These are phyloP conservation scores for Helotiales sp. DNA, from an alignment of 2,329 filamentous ascomycete genomes.

Conservation along the genomic window DNA sequence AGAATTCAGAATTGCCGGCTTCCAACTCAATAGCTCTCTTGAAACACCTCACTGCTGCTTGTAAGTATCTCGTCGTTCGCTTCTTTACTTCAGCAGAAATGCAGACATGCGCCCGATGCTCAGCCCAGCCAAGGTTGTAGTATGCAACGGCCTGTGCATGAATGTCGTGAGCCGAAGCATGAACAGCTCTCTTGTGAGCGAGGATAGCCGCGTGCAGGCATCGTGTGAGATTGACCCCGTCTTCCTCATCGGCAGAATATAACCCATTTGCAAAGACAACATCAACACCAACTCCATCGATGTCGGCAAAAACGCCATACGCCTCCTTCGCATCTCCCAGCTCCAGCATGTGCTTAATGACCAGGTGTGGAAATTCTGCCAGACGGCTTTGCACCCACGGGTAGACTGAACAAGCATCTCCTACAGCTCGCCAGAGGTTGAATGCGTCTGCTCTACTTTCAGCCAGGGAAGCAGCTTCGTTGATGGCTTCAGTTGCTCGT, in stretches of 20 bases:
- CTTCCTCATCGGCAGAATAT: constrained; percentile 33
- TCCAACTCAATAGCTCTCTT: constrained; percentile 95
- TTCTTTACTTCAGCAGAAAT: constrained; percentile 53
- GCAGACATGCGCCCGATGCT: constrained; percentile 76
- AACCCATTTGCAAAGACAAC: constrained; percentile 37
- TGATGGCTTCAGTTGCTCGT: constrained; percentile 67
- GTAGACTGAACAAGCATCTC: constrained; percentile 84
- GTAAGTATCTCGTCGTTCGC: constrained; percentile 68
- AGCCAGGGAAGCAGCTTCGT: constrained; percentile 63
- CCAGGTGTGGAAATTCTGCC: constrained; percentile 58
- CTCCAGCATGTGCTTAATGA: constrained; percentile 59
- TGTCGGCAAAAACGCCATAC: constrained; percentile 63
- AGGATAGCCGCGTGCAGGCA: constrained; percentile 74
- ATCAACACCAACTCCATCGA: constrained; percentile 62
- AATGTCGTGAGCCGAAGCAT: constrained; percentile 68
- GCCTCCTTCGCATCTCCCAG: constrained; percentile 48
- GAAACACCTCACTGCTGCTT: constrained; percentile 84
- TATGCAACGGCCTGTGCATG: constrained; percentile 94
- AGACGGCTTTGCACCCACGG: constrained; percentile 72
- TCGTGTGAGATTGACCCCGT: constrained; percentile 48
- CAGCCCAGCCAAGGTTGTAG: constrained; percentile 96
- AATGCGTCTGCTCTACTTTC: constrained; percentile 69
- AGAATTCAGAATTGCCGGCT: constrained; percentile 91
- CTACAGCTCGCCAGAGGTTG: constrained; percentile 93
- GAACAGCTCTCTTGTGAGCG: constrained; percentile 83